These are phyloP conservation scores for Candida fluviatilis DNA, from an alignment of 805 yeast genomes.

Conservation along the genomic window DNA sequence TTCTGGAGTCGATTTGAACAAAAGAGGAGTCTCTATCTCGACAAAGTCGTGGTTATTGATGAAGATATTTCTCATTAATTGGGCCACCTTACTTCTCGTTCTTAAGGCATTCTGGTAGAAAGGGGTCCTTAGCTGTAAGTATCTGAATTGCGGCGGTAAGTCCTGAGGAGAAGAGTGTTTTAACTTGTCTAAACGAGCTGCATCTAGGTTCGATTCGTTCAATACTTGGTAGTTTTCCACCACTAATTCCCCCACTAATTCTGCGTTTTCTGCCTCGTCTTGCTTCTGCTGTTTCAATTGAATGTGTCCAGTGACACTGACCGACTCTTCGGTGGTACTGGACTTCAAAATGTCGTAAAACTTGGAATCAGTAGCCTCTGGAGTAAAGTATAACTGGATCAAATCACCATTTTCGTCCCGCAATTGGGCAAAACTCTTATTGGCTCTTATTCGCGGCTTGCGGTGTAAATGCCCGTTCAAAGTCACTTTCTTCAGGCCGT, in stretches of 20 bases:
- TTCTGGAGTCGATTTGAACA: constrained; percentile 95
- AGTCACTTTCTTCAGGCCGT: constrained; percentile 28
- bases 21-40: constrained; percentile 88
- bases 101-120: constrained; percentile 53
- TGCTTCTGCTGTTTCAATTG: constrained; percentile 24
- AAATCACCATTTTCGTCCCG: constrained; percentile 69
- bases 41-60: constrained; percentile 45
- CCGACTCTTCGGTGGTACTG: constrained; percentile 68
- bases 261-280: constrained; percentile 7
- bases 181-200: constrained; percentile 63
- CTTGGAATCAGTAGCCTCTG: constrained; percentile 39
- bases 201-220: constrained; percentile 59
- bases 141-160: constrained; percentile 78
- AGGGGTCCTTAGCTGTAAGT: constrained; percentile 68
- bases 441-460: constrained; percentile 68
- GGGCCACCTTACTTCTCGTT: constrained; percentile 53
- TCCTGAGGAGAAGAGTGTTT: constrained; percentile 46
- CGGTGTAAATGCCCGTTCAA: constrained; percentile 83
- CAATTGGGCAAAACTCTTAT: constrained; percentile 66
- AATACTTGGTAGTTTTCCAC: constrained; percentile 50
- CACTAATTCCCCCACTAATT: constrained; percentile 59
- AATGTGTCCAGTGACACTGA: constrained; percentile 59
- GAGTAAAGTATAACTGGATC: constrained; percentile 45
- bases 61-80: constrained; percentile 40
- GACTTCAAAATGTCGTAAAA: constrained; percentile 38